Conservation (phyloP, 345 rosid species). For the Raphanus raphanistrum region DNA sequence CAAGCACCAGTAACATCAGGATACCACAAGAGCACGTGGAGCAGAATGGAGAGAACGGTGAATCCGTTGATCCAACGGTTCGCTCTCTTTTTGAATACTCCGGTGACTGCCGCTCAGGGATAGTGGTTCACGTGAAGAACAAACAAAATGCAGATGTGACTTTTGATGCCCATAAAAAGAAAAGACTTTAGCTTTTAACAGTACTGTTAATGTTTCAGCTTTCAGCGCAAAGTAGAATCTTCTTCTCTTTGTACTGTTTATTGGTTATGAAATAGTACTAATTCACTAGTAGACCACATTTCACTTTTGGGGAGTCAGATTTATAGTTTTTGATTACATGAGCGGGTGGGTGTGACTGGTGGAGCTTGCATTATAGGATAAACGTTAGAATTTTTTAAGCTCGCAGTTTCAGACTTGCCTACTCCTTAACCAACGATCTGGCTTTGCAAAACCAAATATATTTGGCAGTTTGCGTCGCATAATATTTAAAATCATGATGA, state of each 20-base stretch:
- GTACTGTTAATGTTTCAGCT: neutral
- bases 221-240: too few relatives aligned
- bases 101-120: slow-evolving; percentile 64
- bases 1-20: slow-evolving; percentile 86
- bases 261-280: neutral
- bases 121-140: slow-evolving; percentile 79
- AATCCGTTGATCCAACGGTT: slow-evolving; percentile 60
- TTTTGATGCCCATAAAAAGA: neutral
- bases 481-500: slow-evolving; percentile 1
- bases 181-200: neutral
- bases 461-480: neutral
- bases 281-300: neutral
- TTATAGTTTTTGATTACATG: too few relatives aligned
- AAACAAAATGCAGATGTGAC: slow-evolving; percentile 10
- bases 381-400: too few relatives aligned
- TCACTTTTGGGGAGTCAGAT: neutral
- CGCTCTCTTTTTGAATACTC: slow-evolving; percentile 69
- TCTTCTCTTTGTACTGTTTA: too few relatives aligned
- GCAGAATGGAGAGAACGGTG: slow-evolving; percentile 60
- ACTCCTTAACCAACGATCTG: too few relatives aligned
- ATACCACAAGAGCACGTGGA: slow-evolving; percentile 89
- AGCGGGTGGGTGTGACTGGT: too few relatives aligned
- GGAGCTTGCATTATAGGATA: too few relatives aligned
- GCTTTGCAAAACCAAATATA: too few relatives aligned
- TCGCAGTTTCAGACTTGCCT: too few relatives aligned